Percentiles rank a stretch among this genome's conserved stretches.
Conservation (phyloP, 805 yeast genomes). For the Jamesozyma jinghongensis region DNA sequence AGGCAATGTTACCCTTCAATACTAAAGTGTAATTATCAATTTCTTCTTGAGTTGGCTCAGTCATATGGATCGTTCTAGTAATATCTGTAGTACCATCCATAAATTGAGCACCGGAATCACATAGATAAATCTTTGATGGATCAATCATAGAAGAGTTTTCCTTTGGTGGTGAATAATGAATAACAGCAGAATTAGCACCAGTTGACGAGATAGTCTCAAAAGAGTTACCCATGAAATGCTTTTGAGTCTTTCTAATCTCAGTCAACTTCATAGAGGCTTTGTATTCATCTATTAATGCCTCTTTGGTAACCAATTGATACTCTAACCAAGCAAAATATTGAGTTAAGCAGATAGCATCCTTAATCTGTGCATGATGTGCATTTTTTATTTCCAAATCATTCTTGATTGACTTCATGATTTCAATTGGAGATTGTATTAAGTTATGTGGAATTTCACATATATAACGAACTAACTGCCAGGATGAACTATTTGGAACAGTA, state of each 20-base stretch:
- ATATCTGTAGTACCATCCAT: slow-evolving; percentile 94
- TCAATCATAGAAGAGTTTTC: slow-evolving; percentile 53
- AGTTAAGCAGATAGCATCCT: slow-evolving; percentile 72
- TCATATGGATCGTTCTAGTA: slow-evolving; percentile 76
- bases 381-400: slow-evolving; percentile 64
- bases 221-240: slow-evolving; percentile 56
- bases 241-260: slow-evolving; percentile 43
- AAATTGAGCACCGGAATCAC: slow-evolving; percentile 90
- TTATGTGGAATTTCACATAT: slow-evolving; percentile 31
- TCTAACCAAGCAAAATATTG: slow-evolving; percentile 81
- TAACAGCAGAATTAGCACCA: slow-evolving; percentile 66
- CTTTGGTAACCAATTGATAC: slow-evolving; percentile 37
- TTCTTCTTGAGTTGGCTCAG: slow-evolving; percentile 47
- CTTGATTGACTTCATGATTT: slow-evolving; percentile 64
- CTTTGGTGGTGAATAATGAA: slow-evolving; percentile 64
- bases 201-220: slow-evolving; percentile 71
- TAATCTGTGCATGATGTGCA: slow-evolving; percentile 64
- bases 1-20: slow-evolving; percentile 81
- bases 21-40: slow-evolving; percentile 70
- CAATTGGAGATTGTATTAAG: slow-evolving; percentile 50
- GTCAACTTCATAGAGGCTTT: slow-evolving; percentile 54
- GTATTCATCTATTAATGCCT: slow-evolving; percentile 48
- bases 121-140: slow-evolving; percentile 57
- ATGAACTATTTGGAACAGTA: slow-evolving; percentile 39
- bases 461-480: slow-evolving; percentile 59